A percentile compares a stretch with the other conserved stretches of the same genome.
These are phyloP conservation scores for Termitomyces sp. DNA, from an alignment of 768 basidiomycete species.

Conservation along the genomic window DNA sequence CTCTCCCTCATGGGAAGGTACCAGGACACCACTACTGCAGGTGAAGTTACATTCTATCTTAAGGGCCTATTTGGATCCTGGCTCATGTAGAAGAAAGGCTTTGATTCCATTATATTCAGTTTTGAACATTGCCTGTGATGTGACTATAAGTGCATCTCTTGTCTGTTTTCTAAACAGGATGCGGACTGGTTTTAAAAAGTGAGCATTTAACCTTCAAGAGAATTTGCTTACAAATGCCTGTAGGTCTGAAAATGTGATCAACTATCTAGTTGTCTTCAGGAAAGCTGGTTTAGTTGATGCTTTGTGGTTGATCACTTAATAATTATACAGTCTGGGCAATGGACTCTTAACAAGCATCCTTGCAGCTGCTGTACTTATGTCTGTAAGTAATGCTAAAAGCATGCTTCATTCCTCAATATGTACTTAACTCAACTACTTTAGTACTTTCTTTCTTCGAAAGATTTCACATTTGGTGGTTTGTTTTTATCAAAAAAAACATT, in stretches of 20 bases:
- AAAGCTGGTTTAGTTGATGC: neutral
- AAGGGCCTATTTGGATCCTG: too few species aligned
- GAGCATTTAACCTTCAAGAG: neutral
- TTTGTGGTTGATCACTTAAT: neutral
- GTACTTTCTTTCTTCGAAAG: neutral
- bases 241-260: neutral
- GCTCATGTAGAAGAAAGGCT: neutral
- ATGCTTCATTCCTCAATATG: neutral
- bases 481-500: too few species aligned
- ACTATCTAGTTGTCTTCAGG: neutral
- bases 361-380: neutral
- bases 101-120: neutral
- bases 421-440: neutral
- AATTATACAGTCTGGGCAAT: neutral
- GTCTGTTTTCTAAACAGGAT: neutral
- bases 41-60: too few species aligned
- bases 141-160: too few species aligned
- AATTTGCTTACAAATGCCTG: neutral
- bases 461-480: too few species aligned
- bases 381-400: neutral
- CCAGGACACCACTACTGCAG: neutral
- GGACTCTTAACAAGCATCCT: neutral
- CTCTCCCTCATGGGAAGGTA: neutral
- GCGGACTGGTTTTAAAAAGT: neutral
- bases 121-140: neutral